Evolutionary conservation across 2,329 filamentous ascomycete genomes (phyloP), one percentile per base, ranked within the genome.

Genomic region (Talaromyces verruculosus): DNA sequence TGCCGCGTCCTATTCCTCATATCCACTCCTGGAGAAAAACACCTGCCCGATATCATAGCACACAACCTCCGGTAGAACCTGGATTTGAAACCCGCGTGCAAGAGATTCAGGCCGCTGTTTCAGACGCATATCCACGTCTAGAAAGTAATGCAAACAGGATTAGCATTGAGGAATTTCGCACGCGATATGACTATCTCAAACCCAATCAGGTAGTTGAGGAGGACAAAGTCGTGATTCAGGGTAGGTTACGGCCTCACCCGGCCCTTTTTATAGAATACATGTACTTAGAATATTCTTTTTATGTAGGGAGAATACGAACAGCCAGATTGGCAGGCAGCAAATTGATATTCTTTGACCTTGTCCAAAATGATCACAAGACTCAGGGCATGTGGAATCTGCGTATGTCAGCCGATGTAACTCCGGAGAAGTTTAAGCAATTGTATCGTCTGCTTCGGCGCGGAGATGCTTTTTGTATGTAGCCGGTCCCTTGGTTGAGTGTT

Each of bases 271-370:
- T 45, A 47, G n/a, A 37, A 28, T 67, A 51, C 58, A 67, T 74
- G 73, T 77, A 75, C 75, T 79, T 80, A 83, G 77, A 74, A 72
- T 73, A 75, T 55, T 28, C 35, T 64, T 74, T 75, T 33, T 30
- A 45, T 51, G 75, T 81, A 89, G 92, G 93, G 78, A 92, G 92
- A 75, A 84, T 97, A 69, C 84, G 85, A 72, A 88, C 88, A 57
- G 85, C 91, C 74, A 90, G 92, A 68, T 83, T 86, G 58, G 85
- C 88, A 64, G 89, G 93, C 70, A 89, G 87, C 71, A 92, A 91
- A 78, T 87, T 99, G 71, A 83, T 92, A 69, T 99, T 99, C 77
- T 77, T 97, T 70, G 91, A 95, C 78, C 81, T 98, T 60, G 83
- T 88, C 70, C 88, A 92, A 76, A 88, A 92, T 74, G 89, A 88